Base-by-base conservation (phyloP, 176 grass and related monocot genomes). In the Juncus effusus region DNA sequence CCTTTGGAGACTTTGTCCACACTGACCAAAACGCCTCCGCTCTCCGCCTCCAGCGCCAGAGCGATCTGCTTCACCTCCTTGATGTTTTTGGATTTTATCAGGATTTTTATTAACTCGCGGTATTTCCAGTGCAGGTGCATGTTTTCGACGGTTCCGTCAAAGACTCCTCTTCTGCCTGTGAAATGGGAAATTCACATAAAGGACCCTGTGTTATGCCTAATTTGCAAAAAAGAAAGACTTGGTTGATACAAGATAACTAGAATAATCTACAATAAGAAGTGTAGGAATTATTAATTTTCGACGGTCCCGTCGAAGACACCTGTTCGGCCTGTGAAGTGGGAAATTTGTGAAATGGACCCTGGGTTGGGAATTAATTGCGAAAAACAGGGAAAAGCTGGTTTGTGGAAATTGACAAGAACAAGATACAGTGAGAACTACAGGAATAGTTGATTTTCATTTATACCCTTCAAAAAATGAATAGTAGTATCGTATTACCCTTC, bases 61-160 rank as follows among this genome's bases (percentile, higher is more conserved):
- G 93, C 93, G 36, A 75, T 77, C 60, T 60, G 74, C 74, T 81
- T 89, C 40, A 92, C 93, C n/a, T 89, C 80, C 16, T 64, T 65
- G 69, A 92, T 86, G 64, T 76, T 82, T 55, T 89, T 97, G 38
- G 75, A 62, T 73, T 92, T 97, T 42, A 92, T 74, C 62, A 89
- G 59, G 57, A 97, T 78, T 67, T 97, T 97, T 16, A 97, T 87
- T 11, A 92, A 40, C 73, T 97, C 93, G 73, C 93, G 87, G 74
- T 97, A 91, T 28, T 96, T 96, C 92, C 92, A 96, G 71, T 96
- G 92, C 82, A 96, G 83, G 79, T 96, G 92, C 87, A 97, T 97
- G 55, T 92, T 97, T 70, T 97, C 93, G 16, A 97, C 81, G 10
- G 88, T 91, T 56, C 88, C 93, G 15, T 91, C 88, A 82, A 97